Evolutionary conservation across 768 basidiomycete species (phyloP), one percentile per base, ranked within the genome.

Genomic region (Paxillus involutus): DNA sequence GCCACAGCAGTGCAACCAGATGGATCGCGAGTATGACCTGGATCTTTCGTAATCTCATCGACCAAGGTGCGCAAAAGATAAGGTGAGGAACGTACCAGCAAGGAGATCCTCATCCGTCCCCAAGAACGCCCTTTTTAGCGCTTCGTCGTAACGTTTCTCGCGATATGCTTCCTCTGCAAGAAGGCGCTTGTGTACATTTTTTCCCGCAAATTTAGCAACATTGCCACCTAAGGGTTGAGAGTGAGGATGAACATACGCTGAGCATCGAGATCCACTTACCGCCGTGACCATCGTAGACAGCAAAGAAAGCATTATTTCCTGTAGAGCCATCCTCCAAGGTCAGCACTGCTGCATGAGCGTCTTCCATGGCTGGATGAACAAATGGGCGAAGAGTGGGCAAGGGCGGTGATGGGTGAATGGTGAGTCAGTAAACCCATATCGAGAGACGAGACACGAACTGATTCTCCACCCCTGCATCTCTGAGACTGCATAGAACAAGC

Each of bases 401-500:
- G 26, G 24, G 19, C n/a, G 46, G 21, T 21, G 46, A 21, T 39
- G 21, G 30, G 43, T n/a, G 24, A 47, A 37, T 17, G 10, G 40
- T 63, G 52, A 57, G 54, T 2, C 21, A 21, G 33, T 9, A 13
- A 8, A 13, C 21, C 7, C 10, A 43, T 14, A 47, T 36, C 2
- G 16, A 35, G 46, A 48, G 39, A 36, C 35, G 36, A 54, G 56
- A 30, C 44, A 88, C 96, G 75, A 66, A 99, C 96, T 85, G 74
- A 98, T 88, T 73, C 97, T 81, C 97, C 97, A 99, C 64, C 97
- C 97, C 73, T 99, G 97, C 96, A 98, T 98, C 74, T 98, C 95
- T 44, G 90, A 87, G 41, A 97, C 80, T 7, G 82, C 88, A 71
- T 86, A 98, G 44, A 79, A 63, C 71, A 82, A 86, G 53, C 82